These are phyloP conservation scores for Nothopassalora personata DNA, from an alignment of 2,329 filamentous ascomycete genomes.

Conservation along the genomic window DNA sequence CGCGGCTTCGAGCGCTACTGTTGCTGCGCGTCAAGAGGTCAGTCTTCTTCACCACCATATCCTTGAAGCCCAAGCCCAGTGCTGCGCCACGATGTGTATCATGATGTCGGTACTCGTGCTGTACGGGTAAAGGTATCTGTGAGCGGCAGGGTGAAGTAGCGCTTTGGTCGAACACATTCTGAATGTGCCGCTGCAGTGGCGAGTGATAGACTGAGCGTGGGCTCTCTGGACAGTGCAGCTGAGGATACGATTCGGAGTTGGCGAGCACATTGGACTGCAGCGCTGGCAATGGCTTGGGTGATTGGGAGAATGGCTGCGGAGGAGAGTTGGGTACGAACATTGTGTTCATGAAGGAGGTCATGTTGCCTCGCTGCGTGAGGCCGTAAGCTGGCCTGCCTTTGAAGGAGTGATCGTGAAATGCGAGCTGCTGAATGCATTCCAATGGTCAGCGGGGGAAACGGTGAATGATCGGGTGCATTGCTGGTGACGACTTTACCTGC, in stretches of 20 bases:
- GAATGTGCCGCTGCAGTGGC: conserved; percentile 32
- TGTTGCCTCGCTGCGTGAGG: conserved; percentile 35
- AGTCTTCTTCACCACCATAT: conserved; percentile 27
- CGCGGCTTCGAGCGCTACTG: conserved; percentile 53
- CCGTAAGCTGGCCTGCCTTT: neutral
- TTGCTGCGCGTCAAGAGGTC: conserved; percentile 38
- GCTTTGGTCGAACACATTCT: conserved; percentile 22
- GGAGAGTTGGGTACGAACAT: conserved; percentile 57
- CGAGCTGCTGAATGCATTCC: neutral
- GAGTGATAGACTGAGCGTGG: conserved; percentile 30
- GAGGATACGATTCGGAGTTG: conserved; percentile 37
- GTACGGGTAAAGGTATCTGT: conserved; percentile 15
- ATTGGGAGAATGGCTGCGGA: conserved; percentile 32
- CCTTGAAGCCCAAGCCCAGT: conserved; percentile 22
- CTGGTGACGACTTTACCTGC: neutral
- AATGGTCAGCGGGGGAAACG: neutral
- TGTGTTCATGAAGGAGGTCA: conserved; percentile 77
- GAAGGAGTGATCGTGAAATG: neutral
- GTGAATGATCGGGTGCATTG: neutral
- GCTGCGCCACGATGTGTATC: conserved; percentile 19
- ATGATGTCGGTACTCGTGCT: conserved; percentile 22
- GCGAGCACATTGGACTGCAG: conserved; percentile 40
- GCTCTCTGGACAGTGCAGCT: conserved; percentile 25
- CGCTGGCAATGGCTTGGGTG: conserved; percentile 37
- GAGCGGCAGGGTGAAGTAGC: conserved; percentile 9